Evolutionary conservation across 2,329 filamentous ascomycete species (phyloP).

Genomic region (Aspergillus costaricaensis): DNA sequence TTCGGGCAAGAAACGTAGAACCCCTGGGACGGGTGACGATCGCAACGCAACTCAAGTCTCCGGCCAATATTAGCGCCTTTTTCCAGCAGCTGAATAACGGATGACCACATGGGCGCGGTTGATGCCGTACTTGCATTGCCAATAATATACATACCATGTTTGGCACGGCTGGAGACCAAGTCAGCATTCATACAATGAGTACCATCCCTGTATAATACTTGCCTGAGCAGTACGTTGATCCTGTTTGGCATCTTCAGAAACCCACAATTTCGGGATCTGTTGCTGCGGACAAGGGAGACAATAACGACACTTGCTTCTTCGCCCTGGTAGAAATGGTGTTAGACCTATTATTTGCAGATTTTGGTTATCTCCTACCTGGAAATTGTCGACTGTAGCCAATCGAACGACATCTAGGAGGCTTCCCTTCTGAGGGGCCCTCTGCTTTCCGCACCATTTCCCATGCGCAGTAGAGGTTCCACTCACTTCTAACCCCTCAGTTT

Average conservation of each 20-base stretch:
- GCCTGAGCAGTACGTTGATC: slow-evolving; percentile 14
- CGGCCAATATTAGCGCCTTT: slow-evolving; percentile 7
- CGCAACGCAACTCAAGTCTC: slow-evolving; percentile 12
- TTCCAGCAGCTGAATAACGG: slow-evolving; percentile 3
- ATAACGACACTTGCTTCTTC: slow-evolving; percentile 13
- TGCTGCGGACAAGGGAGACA: slow-evolving; percentile 15
- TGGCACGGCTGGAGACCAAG: slow-evolving; percentile 9
- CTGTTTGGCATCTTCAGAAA: slow-evolving; percentile 11
- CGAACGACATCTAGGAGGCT: slow-evolving; percentile 1
- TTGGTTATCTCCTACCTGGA: slow-evolving; percentile 1
- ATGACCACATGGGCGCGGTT: slow-evolving; percentile 18
- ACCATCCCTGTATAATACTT: background rate
- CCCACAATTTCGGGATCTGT: slow-evolving; percentile 4
- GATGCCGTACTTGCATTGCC: slow-evolving; percentile 16
- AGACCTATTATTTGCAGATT: background rate
- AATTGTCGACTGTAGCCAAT: slow-evolving; percentile 14
- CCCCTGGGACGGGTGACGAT: slow-evolving; percentile 5
- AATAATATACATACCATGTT: slow-evolving; percentile 23
- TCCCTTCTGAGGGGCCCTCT: background rate
- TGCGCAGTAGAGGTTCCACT: background rate
- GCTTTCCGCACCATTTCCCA: background rate
- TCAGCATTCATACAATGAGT: background rate
- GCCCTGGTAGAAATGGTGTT: slow-evolving; percentile 1
- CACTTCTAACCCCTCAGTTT: background rate
- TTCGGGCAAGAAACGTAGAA: slow-evolving; percentile 3